A percentile compares a stretch with the other conserved stretches of the same genome.
Evolutionary conservation across 768 basidiomycete species (phyloP).

Genomic region (Ramaria rubella): DNA sequence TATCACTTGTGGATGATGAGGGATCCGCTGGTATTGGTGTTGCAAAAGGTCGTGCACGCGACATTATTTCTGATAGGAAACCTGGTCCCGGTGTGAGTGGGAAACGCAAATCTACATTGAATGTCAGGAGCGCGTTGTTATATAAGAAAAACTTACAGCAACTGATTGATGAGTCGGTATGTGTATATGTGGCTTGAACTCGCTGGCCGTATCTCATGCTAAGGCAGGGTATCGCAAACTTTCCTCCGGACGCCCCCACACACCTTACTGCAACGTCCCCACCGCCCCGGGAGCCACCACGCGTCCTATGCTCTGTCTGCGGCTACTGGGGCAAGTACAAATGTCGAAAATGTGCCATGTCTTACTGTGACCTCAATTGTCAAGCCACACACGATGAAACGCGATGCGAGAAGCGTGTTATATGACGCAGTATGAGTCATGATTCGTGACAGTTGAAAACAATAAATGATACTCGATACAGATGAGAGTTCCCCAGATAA

Average conservation of each 20-base stretch:
- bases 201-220: background rate
- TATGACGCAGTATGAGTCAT: slow-evolving; percentile 30
- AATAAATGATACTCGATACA: background rate
- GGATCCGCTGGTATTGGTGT: slow-evolving; percentile 39
- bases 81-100: slow-evolving; percentile 42
- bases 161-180: slow-evolving; percentile 74
- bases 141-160: slow-evolving; percentile 75
- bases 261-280: slow-evolving; percentile 68
- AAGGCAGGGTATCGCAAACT: slow-evolving; percentile 48
- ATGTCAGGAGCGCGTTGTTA: slow-evolving; percentile 68
- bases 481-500: background rate
- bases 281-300: slow-evolving; percentile 55
- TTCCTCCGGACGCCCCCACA: slow-evolving; percentile 49
- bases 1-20: slow-evolving; percentile 36
- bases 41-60: slow-evolving; percentile 63
- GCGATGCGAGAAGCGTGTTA: slow-evolving; percentile 67
- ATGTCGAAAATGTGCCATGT: slow-evolving; percentile 70
- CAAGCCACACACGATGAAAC: slow-evolving; percentile 71
- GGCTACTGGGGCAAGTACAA: slow-evolving; percentile 79
- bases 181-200: slow-evolving; percentile 22
- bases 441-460: background rate
- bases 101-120: slow-evolving; percentile 79
- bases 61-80: slow-evolving; percentile 75
- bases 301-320: slow-evolving; percentile 77
- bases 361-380: slow-evolving; percentile 71